Evolutionary conservation across 2,329 filamentous ascomycete genomes (phyloP).

Genomic region (Lasiodiplodia sp.): DNA sequence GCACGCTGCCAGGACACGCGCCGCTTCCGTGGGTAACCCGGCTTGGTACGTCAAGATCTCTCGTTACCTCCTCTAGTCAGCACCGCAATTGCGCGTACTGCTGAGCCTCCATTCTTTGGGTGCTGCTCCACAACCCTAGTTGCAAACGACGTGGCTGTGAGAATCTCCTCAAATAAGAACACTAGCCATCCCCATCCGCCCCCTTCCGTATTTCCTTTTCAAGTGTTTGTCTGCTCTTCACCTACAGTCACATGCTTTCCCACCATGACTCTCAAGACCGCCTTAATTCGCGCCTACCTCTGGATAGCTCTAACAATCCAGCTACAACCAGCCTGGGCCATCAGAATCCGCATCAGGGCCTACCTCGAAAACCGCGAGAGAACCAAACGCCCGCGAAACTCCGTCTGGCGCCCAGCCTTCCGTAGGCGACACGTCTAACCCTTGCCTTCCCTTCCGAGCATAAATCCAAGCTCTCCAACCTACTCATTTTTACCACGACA

Average conservation of each 20-base stretch:
- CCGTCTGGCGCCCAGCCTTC: conserved; percentile 10
- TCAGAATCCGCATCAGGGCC: conserved; percentile 21
- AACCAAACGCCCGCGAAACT: conserved; percentile 18
- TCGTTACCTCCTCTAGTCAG: conserved; percentile 26
- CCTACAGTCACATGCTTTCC: conserved; percentile 1
- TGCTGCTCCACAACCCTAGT: conserved; percentile 4
- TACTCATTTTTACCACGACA: not conserved
- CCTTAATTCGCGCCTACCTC: conserved; percentile 26
- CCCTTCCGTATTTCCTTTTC: not conserved
- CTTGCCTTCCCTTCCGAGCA: not conserved
- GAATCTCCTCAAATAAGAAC: not conserved
- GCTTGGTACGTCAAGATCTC: conserved; percentile 8
- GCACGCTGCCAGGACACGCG: not conserved
- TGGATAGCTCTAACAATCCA: conserved; percentile 27
- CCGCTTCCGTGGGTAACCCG: conserved; percentile 23
- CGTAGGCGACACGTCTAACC: conserved; percentile 7
- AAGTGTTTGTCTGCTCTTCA: not conserved
- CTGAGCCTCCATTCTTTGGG: conserved; percentile 23
- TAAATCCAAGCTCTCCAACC: not conserved
- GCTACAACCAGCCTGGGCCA: conserved; percentile 27
- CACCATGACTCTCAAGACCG: conserved; percentile 19
- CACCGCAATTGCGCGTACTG: conserved; percentile 10
- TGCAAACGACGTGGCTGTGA: conserved; percentile 17
- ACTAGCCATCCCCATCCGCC: not conserved
- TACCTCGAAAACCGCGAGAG: conserved; percentile 28